Percentiles rank a stretch among this genome's conserved stretches.
Conservation (phyloP, 257 asterid species). For the Ilex asprella region DNA sequence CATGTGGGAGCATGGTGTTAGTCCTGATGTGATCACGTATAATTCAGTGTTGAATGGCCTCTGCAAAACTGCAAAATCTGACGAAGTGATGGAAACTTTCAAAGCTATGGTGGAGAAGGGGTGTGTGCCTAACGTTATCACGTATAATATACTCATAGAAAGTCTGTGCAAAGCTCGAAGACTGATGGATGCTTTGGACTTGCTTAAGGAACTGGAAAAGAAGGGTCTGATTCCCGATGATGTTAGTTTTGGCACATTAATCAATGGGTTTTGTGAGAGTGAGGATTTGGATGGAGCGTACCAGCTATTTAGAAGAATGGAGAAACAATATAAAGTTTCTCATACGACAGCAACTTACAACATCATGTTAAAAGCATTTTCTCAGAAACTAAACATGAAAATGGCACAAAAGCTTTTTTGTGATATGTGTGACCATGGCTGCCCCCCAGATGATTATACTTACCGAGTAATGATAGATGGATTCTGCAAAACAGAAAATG, state of each 20-base stretch:
- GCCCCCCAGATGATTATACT: constrained; percentile 57
- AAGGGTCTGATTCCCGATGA: constrained; percentile 57
- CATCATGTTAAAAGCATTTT: constrained; percentile 60
- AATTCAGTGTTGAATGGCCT: constrained; percentile 77
- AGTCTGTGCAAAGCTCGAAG: constrained; percentile 70
- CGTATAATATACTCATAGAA: constrained; percentile 78
- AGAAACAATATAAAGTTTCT: constrained; percentile 30
- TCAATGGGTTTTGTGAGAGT: constrained; percentile 62
- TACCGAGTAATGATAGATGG: constrained; percentile 77
- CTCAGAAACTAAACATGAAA: constrained; percentile 52
- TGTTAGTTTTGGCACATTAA: constrained; percentile 69
- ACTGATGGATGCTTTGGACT: constrained; percentile 40
- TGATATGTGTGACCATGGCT: constrained; percentile 47
- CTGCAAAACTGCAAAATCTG: constrained; percentile 60
- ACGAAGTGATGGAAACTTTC: constrained; percentile 71
- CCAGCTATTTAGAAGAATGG: constrained; percentile 53
- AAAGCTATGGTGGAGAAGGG: constrained; percentile 70
- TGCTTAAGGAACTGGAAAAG: constrained; percentile 59
- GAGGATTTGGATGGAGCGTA: constrained; percentile 65
- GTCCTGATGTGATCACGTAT: constrained; percentile 78
- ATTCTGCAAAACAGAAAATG: constrained; percentile 64
- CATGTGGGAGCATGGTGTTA: constrained; percentile 64
- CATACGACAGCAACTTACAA: constrained; percentile 63
- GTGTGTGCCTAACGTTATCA: constrained; percentile 62
- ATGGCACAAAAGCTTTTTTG: constrained; percentile 46